phyloP scores from a whole-genome alignment of 176 grass and related monocot species.

The Canna indica region DNA sequence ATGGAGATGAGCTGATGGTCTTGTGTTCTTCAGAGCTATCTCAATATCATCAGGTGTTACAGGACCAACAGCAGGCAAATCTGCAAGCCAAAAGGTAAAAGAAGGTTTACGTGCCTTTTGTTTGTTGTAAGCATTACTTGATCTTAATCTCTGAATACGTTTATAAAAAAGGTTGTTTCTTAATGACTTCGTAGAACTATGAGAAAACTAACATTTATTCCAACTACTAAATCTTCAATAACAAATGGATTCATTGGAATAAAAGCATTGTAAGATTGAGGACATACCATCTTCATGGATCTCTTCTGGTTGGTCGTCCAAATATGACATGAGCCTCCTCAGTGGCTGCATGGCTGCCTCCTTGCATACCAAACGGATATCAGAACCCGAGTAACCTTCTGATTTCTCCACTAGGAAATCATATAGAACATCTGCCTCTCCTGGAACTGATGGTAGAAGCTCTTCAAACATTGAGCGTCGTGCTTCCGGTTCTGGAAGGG shows the following conservation, averaged over 20 bases:
- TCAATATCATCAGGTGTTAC: conserved; percentile 56
- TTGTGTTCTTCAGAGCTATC: conserved; percentile 68
- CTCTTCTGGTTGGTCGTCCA: conserved; percentile 46
- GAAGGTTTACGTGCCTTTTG: too few species aligned
- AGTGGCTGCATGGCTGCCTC: conserved; percentile 94
- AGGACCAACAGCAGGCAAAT: conserved; percentile 65
- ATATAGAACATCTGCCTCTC: conserved; percentile 47
- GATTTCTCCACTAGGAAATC: conserved; percentile 58
- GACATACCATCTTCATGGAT: conserved; percentile 59
- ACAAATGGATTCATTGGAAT: too few species aligned
- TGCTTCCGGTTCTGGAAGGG: conserved; percentile 86
- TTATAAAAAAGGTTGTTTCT: too few species aligned
- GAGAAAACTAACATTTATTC: too few species aligned
- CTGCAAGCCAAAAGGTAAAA: conserved; percentile 24
- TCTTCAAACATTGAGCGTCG: conserved; percentile 79
- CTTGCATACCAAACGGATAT: conserved; percentile 87
- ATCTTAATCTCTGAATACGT: too few species aligned
- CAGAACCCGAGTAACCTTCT: conserved; percentile 89
- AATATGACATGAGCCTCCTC: conserved; percentile 57
- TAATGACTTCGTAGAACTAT: too few species aligned
- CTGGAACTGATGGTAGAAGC: conserved; percentile 39
- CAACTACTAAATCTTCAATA: too few species aligned
- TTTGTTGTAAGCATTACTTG: too few species aligned
- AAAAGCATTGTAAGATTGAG: conserved; percentile 12
- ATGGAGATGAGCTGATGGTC: conserved; percentile 84